Evolutionary conservation across 148 eudicot genomes (phyloP), one percentile per base, ranked within the genome.

Genomic region (Vaccinium vitisidaea): DNA sequence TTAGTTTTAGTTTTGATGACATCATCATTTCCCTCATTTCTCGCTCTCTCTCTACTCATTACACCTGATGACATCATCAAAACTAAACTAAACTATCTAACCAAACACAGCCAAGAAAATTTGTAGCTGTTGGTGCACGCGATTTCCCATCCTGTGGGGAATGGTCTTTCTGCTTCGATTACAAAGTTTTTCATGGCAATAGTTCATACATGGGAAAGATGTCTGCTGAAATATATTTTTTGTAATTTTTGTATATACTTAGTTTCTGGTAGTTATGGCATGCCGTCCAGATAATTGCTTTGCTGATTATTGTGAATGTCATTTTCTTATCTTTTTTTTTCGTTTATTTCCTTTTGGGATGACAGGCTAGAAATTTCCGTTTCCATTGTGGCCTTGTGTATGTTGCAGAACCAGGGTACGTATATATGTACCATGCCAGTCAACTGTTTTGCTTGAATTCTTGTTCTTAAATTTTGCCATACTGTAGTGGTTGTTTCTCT

Each of bases 401-500:
- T 87, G 98, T 97, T 86, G 93, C 98, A 50, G 99, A 97, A 69
- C 98, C 95, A 86, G 98, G 99, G 99, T 95, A 93, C 78, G 92
- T 58, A 77, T 63, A 48, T 81, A 54, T 25, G 18, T 39, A 12
- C 54, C 54, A 3, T 83, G 63, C 15, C 16, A 48, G 58, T 55
- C 46, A 23, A 27, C 16, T 1, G n/a, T 71, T 46, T 5, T 71
- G 12, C 73, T 67, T 36, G 39, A 27, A 61, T 58, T 25, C 71
- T 79, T 75, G 13, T 69, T 21, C 56, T 58, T 6, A 69, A 69
- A 16, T 5, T 36, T 19, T 53, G 36, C 80, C 23, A 5, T n/a
- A 76, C 39, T 15, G 10, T 16, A 23, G 32, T 58, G 76, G 56
- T 36, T 63, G 32, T 36, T 32, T 67, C 36, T 25, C 39, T 67